phyloP scores from a whole-genome alignment of 352 stramenopile genomes.

The Phytophthora rubi region DNA sequence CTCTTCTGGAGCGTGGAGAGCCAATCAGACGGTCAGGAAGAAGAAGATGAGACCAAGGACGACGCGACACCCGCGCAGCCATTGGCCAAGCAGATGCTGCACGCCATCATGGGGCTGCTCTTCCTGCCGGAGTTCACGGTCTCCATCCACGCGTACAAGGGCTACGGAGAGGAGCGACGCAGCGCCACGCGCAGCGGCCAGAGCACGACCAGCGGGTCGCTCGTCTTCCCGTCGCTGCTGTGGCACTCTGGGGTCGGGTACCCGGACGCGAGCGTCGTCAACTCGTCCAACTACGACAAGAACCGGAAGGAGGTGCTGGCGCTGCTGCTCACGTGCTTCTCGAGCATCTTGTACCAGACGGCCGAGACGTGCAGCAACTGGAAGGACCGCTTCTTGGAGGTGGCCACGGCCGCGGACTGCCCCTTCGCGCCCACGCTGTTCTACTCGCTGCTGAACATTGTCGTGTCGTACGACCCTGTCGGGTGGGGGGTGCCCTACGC shows the following conservation, averaged over 20 bases:
- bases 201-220: constrained; percentile 34
- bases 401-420: constrained; percentile 90
- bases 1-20: constrained; percentile 78
- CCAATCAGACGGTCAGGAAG: constrained; percentile 23
- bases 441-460: constrained; percentile 96
- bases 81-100: constrained; percentile 78
- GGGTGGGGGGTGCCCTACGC: constrained; percentile 91
- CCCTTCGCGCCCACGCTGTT: constrained; percentile 96
- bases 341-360: constrained; percentile 95
- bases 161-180: constrained; percentile 75
- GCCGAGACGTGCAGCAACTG: constrained; percentile 92
- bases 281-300: constrained; percentile 87
- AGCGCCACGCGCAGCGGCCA: constrained; percentile 64
- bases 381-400: constrained; percentile 91
- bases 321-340: constrained; percentile 94
- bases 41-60: constrained; percentile 38
- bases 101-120: constrained; percentile 86
- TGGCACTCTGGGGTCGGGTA: constrained; percentile 86
- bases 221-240: constrained; percentile 81
- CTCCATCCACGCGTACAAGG: constrained; percentile 85
- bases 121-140: constrained; percentile 89
- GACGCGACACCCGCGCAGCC: constrained; percentile 32
- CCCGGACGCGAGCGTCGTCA: constrained; percentile 74
- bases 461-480: constrained; percentile 94
- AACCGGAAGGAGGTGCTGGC: constrained; percentile 97